Percentiles rank a stretch among this genome's conserved stretches.
These are phyloP conservation scores for Clarireedia homoeocarpa DNA, from an alignment of 2,329 filamentous ascomycete species.

Conservation along the genomic window DNA sequence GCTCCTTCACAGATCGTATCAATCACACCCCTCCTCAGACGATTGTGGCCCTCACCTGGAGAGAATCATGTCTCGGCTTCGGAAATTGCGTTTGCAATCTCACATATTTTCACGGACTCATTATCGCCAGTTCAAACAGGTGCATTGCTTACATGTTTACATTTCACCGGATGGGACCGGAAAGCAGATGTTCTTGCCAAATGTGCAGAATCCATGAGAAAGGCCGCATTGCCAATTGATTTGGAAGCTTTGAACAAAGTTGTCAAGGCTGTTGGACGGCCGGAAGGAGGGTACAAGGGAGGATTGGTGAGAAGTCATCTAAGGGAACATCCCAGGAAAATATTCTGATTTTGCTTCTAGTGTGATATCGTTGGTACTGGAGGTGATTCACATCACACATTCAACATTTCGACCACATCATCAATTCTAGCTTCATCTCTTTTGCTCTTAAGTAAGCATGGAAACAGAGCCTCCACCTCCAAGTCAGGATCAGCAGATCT, in stretches of 20 bases:
- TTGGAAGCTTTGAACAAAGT: slow-evolving; percentile 50
- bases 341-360: slow-evolving; percentile 28
- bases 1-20: slow-evolving; percentile 21
- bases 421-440: slow-evolving; percentile 85
- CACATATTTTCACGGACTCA: slow-evolving; percentile 83
- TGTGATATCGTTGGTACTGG: slow-evolving; percentile 97
- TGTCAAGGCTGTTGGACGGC: slow-evolving; percentile 50
- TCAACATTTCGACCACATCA: slow-evolving; percentile 94
- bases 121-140: slow-evolving; percentile 84
- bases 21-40: slow-evolving; percentile 66
- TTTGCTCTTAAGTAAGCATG: slow-evolving; percentile 86
- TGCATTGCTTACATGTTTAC: slow-evolving; percentile 80
- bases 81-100: slow-evolving; percentile 85
- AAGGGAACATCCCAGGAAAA: neutral
- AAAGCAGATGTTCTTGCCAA: slow-evolving; percentile 78
- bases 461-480: slow-evolving; percentile 90
- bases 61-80: slow-evolving; percentile 53
- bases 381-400: slow-evolving; percentile 93
- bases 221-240: slow-evolving; percentile 68
- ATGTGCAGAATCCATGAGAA: slow-evolving; percentile 77
- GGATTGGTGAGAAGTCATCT: slow-evolving; percentile 59
- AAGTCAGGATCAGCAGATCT: slow-evolving; percentile 94
- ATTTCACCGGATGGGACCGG: slow-evolving; percentile 82
- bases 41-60: slow-evolving; percentile 54
- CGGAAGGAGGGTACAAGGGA: slow-evolving; percentile 69